Percentiles rank a stretch among this genome's conserved stretches.
These are phyloP conservation scores for Hypoxylon sp. DNA, from an alignment of 2,329 filamentous ascomycete species.

Conservation along the genomic window DNA sequence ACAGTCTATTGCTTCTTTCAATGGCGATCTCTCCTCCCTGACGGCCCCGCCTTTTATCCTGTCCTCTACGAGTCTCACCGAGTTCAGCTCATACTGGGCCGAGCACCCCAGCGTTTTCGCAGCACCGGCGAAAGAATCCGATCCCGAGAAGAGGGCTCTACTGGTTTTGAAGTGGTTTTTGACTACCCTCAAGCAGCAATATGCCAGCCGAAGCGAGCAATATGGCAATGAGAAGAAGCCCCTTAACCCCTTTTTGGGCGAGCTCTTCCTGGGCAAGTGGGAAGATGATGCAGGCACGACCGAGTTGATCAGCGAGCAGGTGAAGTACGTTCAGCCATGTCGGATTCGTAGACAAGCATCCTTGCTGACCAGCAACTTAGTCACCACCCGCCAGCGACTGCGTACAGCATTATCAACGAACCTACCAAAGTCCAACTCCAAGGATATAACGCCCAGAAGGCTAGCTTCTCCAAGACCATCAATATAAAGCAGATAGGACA, in stretches of 20 bases:
- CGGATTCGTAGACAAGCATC: not conserved
- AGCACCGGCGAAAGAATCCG: conserved; percentile 60
- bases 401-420: conserved; percentile 61
- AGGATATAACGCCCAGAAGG: conserved; percentile 65
- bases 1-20: conserved; percentile 55
- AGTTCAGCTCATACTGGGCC: conserved; percentile 65
- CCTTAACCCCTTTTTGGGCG: conserved; percentile 65
- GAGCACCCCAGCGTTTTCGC: conserved; percentile 62
- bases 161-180: conserved; percentile 63
- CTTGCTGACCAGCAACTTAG: conserved; percentile 45
- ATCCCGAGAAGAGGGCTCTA: conserved; percentile 59
- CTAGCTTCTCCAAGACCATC: conserved; percentile 63
- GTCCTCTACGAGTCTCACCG: conserved; percentile 61
- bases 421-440: conserved; percentile 61
- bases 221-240: conserved; percentile 65
- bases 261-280: conserved; percentile 59
- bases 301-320: conserved; percentile 59
- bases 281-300: conserved; percentile 52
- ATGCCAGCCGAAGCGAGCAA: conserved; percentile 59
- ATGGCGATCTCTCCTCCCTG: conserved; percentile 65
- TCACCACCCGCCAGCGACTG: conserved; percentile 67
- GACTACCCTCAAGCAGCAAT: conserved; percentile 60
- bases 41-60: conserved; percentile 65
- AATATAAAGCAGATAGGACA: conserved; percentile 65
- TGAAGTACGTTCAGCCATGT: conserved; percentile 49